A percentile compares a stretch with the other conserved stretches of the same genome.
Evolutionary conservation across 2,329 filamentous ascomycete genomes (phyloP).

Genomic region (Epichloe hybrida): DNA sequence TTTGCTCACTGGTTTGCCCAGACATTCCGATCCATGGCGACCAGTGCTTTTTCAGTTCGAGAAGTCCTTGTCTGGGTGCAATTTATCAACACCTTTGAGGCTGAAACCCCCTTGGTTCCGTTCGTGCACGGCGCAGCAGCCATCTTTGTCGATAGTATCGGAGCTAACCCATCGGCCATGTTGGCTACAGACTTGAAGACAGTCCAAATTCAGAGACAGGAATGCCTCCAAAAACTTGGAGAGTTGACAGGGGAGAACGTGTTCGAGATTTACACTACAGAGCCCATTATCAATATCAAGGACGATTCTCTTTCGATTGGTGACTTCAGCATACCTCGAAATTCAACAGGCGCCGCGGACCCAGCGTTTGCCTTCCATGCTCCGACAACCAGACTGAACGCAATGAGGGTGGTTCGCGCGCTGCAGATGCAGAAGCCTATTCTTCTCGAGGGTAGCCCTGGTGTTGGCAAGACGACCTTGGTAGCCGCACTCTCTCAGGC

Average conservation of each 20-base stretch:
- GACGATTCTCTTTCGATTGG: slow-evolving; percentile 50
- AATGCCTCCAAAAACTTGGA: slow-evolving; percentile 61
- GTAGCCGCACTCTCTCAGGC: slow-evolving; percentile 71
- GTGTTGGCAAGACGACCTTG: slow-evolving; percentile 93
- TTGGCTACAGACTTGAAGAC: slow-evolving; percentile 58
- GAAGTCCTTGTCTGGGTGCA: slow-evolving; percentile 88
- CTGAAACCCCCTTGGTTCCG: slow-evolving; percentile 29
- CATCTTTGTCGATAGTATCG: slow-evolving; percentile 90
- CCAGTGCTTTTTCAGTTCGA: slow-evolving; percentile 74
- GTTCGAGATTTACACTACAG: slow-evolving; percentile 47
- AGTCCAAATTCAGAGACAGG: slow-evolving; percentile 55
- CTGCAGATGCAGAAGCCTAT: slow-evolving; percentile 84
- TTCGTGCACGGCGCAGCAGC: slow-evolving; percentile 80
- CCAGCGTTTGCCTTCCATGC: slow-evolving; percentile 57
- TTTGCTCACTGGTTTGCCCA: slow-evolving; percentile 91
- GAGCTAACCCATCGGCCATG: slow-evolving; percentile 84
- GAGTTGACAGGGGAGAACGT: slow-evolving; percentile 52
- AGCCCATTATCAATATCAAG: slow-evolving; percentile 44
- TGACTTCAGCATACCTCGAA: slow-evolving; percentile 52
- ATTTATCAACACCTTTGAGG: slow-evolving; percentile 63
- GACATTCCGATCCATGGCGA: slow-evolving; percentile 61
- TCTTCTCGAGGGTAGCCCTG: slow-evolving; percentile 89
- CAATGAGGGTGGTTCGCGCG: slow-evolving; percentile 80
- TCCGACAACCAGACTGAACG: slow-evolving; percentile 79
- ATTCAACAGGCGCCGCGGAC: slow-evolving; percentile 25